Percentiles rank a stretch among this genome's conserved stretches.
These are phyloP conservation scores for Solanum neorickii DNA, from an alignment of 257 asterid species.

Conservation along the genomic window DNA sequence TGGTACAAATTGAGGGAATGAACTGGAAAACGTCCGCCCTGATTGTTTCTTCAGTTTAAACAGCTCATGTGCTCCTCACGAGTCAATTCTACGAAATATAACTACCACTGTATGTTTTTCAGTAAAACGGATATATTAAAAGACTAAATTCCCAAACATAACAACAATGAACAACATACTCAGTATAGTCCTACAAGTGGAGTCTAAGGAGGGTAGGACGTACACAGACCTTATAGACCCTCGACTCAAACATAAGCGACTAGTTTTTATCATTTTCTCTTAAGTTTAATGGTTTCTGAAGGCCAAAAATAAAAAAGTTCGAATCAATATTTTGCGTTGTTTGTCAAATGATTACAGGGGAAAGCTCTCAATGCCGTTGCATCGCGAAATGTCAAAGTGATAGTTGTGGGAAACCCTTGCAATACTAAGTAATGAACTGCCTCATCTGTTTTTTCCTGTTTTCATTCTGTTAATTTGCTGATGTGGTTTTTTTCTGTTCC, in stretches of 20 bases:
- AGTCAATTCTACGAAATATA: background rate
- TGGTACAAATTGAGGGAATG: background rate
- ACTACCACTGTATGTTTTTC: background rate
- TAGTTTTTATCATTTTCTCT: background rate
- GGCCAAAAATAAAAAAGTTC: background rate
- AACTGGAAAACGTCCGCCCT: background rate
- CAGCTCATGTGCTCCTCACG: background rate
- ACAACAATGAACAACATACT: background rate
- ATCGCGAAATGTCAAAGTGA: slow-evolving; percentile 75
- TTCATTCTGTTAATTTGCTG: slow-evolving; percentile 9
- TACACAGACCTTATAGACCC: background rate
- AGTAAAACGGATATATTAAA: no score
- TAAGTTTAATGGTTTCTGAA: background rate
- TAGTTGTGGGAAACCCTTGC: slow-evolving; percentile 97
- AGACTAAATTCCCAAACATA: background rate
- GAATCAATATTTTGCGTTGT: background rate
- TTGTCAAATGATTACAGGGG: slow-evolving; percentile 38
- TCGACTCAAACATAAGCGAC: background rate
- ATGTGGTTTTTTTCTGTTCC: slow-evolving; percentile 12
- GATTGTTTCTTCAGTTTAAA: background rate
- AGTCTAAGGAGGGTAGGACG: background rate
- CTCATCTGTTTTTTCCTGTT: background rate
- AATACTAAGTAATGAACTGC: slow-evolving; percentile 62
- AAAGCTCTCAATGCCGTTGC: slow-evolving; percentile 98
- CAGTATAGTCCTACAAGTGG: background rate